Evolutionary conservation across 306 rosid species (phyloP).

Genomic region (Pyrus bretschneideri): DNA sequence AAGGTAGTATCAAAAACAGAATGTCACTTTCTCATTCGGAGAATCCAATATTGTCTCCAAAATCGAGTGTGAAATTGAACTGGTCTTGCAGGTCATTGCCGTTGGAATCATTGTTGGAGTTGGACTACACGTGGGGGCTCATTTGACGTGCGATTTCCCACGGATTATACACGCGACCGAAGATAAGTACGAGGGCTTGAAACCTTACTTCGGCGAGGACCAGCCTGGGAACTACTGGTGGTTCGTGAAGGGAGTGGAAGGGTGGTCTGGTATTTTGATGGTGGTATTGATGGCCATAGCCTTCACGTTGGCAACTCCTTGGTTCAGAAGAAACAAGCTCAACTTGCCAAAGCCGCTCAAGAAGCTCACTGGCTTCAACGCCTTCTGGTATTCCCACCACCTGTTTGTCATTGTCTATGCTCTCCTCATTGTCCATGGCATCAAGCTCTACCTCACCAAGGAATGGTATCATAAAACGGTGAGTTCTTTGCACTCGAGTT

Average conservation of each 20-base stretch:
- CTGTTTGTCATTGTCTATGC: constrained; percentile 48
- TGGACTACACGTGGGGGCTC: constrained; percentile 42
- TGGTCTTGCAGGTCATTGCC: constrained; percentile 24
- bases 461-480: constrained; percentile 51
- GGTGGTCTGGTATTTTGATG: constrained; percentile 32
- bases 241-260: constrained; percentile 48
- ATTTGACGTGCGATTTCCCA: constrained; percentile 49
- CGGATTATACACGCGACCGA: constrained; percentile 30
- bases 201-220: constrained; percentile 34
- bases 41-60: not conserved
- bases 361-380: constrained; percentile 53
- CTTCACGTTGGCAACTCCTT: constrained; percentile 52
- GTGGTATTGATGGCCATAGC: constrained; percentile 56
- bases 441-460: constrained; percentile 44
- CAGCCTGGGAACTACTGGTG: constrained; percentile 49
- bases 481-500: not conserved
- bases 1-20: constrained; percentile 18
- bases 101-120: constrained; percentile 33
- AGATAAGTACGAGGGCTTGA: constrained; percentile 32
- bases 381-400: constrained; percentile 66
- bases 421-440: constrained; percentile 46
- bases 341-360: constrained; percentile 42
- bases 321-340: constrained; percentile 55
- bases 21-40: not conserved
- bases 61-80: not conserved